A percentile compares a stretch with the other conserved stretches of the same genome.
Conservation (phyloP, 768 basidiomycete genomes). For the Leccinum subtestaceum region DNA sequence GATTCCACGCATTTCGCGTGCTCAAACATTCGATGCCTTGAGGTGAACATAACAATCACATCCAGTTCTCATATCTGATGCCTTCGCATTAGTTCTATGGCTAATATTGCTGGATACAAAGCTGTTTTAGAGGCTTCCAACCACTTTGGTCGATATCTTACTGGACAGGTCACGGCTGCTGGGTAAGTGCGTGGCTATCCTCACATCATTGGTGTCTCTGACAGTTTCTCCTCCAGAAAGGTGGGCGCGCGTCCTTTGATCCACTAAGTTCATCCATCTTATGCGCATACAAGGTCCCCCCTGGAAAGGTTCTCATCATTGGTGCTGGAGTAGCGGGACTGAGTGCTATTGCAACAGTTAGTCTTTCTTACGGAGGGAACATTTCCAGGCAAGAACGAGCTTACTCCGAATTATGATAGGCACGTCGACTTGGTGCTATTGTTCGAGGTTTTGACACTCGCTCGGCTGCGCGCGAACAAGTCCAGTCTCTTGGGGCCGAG, state of each 20-base stretch:
- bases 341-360: slow-evolving; percentile 81
- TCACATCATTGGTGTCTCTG: slow-evolving; percentile 8
- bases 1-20: slow-evolving; percentile 88
- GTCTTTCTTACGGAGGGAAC: slow-evolving; percentile 12
- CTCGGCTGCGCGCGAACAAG: slow-evolving; percentile 82
- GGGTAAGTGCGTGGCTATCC: slow-evolving; percentile 50
- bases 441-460: slow-evolving; percentile 88
- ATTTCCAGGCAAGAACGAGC: neutral
- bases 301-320: slow-evolving; percentile 83
- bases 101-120: slow-evolving; percentile 93
- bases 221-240: slow-evolving; percentile 35
- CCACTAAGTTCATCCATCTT: slow-evolving; percentile 11
- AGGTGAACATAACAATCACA: slow-evolving; percentile 45
- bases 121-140: slow-evolving; percentile 89
- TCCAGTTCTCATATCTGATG: neutral
- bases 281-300: slow-evolving; percentile 58
- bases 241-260: slow-evolving; percentile 23
- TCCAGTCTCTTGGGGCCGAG: slow-evolving; percentile 86
- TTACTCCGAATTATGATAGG: slow-evolving; percentile 39
- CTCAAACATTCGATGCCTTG: slow-evolving; percentile 86
- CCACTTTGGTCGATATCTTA: slow-evolving; percentile 84
- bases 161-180: slow-evolving; percentile 89
- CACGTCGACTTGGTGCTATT: slow-evolving; percentile 80
- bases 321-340: slow-evolving; percentile 88
- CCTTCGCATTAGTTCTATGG: slow-evolving; percentile 66